phyloP scores from a whole-genome alignment of 345 rosid species.

The Camelina laxa region DNA sequence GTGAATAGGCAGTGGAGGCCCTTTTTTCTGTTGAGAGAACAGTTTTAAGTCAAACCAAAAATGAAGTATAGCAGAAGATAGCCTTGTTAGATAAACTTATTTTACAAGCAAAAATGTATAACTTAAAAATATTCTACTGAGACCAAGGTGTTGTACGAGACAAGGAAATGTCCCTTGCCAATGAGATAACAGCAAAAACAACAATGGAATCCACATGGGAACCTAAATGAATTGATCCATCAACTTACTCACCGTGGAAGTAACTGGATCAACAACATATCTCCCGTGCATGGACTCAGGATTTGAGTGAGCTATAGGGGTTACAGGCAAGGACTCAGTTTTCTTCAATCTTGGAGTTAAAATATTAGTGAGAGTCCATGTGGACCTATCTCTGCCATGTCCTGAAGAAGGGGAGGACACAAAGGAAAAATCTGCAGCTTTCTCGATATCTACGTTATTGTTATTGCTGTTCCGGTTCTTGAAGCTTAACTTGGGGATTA shows the following conservation, averaged over 20 bases:
- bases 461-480: constrained; percentile 53
- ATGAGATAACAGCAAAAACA: constrained; percentile 18
- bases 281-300: constrained; percentile 91
- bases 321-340: constrained; percentile 72
- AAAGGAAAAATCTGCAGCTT: constrained; percentile 70
- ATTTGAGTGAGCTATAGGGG: constrained; percentile 77
- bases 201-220: constrained; percentile 31
- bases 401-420: constrained; percentile 53
- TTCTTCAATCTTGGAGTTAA: constrained; percentile 60
- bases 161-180: constrained; percentile 27
- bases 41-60: constrained; percentile 24
- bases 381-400: constrained; percentile 58
- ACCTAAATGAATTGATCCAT: neutral
- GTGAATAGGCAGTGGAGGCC: constrained; percentile 58
- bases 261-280: constrained; percentile 46
- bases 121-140: constrained; percentile 23
- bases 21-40: constrained; percentile 59
- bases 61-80: constrained; percentile 29
- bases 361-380: constrained; percentile 62
- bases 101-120: constrained; percentile 16
- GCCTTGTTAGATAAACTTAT: constrained; percentile 7
- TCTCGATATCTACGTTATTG: constrained; percentile 67
- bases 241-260: constrained; percentile 53
- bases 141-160: constrained; percentile 7
- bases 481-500: constrained; percentile 81